Conservation (phyloP, 805 yeast species). For the Kuraishia hungarica region DNA sequence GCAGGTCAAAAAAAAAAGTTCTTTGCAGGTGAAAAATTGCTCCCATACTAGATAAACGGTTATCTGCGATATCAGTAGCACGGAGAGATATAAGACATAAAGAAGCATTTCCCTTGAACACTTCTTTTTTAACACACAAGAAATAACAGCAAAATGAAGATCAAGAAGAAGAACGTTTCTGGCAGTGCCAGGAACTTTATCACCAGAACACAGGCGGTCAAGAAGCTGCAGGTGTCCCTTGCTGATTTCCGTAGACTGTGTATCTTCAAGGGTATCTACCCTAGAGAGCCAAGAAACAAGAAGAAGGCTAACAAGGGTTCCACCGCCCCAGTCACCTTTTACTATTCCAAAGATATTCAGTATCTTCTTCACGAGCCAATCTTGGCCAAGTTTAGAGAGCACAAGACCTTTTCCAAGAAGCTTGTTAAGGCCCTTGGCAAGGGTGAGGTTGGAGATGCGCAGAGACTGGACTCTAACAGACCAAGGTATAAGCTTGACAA, state of each 20-base stretch:
- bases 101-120: background rate
- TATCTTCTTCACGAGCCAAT: conserved; percentile 94
- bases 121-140: background rate
- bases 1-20: background rate
- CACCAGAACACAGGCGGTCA: conserved; percentile 91
- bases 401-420: conserved; percentile 88
- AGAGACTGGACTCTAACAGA: conserved; percentile 69
- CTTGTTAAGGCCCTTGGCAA: conserved; percentile 83
- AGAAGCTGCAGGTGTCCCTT: conserved; percentile 82
- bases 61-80: background rate
- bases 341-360: conserved; percentile 89
- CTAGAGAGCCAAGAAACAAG: conserved; percentile 92
- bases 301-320: conserved; percentile 97
- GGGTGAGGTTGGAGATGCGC: conserved; percentile 87
- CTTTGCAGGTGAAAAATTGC: background rate
- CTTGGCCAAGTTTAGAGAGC: conserved; percentile 84
- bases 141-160: conserved; percentile 24
- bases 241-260: conserved; percentile 97
- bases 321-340: conserved; percentile 93
- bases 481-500: conserved; percentile 85
- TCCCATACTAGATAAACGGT: background rate
- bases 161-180: conserved; percentile 73
- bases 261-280: conserved; percentile 96
- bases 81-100: background rate
- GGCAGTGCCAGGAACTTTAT: conserved; percentile 91